Percentiles rank a stretch among this genome's conserved stretches.
These are phyloP conservation scores for Nigrospora osmanthi DNA, from an alignment of 2,329 filamentous ascomycete genomes.

Conservation along the genomic window DNA sequence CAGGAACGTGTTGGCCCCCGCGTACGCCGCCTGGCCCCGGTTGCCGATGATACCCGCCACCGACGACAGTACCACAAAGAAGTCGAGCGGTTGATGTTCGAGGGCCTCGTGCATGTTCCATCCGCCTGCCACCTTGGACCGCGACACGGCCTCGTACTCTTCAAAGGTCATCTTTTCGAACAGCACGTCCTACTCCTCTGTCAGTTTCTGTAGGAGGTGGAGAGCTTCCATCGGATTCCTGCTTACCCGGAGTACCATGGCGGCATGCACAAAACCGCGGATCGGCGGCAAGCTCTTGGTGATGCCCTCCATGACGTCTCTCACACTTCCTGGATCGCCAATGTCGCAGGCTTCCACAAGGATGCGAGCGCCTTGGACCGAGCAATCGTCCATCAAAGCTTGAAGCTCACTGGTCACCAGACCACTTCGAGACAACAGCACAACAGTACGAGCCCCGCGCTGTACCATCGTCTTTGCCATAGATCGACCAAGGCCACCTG, in stretches of 20 bases:
- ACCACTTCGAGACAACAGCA: slow-evolving; percentile 33
- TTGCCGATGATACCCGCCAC: slow-evolving; percentile 41
- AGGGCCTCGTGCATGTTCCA: slow-evolving; percentile 45
- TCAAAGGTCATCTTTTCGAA: slow-evolving; percentile 44
- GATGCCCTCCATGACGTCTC: slow-evolving; percentile 13
- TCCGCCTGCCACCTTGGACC: slow-evolving; percentile 42
- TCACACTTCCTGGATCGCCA: slow-evolving; percentile 11
- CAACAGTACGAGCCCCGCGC: slow-evolving; percentile 38
- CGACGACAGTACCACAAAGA: slow-evolving; percentile 43
- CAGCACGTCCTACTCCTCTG: slow-evolving; percentile 28
- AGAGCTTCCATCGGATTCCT: too few species aligned
- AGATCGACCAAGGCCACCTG: slow-evolving; percentile 42
- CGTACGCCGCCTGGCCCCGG: slow-evolving; percentile 43
- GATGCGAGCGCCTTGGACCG: slow-evolving; percentile 11
- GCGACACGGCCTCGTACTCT: slow-evolving; percentile 37
- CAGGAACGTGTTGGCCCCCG: slow-evolving; percentile 38
- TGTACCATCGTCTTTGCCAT: slow-evolving; percentile 40
- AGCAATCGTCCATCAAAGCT: slow-evolving; percentile 29
- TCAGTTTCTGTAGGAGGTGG: too few species aligned
- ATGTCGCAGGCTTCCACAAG: slow-evolving; percentile 18
- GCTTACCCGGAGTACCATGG: slow-evolving; percentile 27
- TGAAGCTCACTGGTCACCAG: slow-evolving; percentile 26
- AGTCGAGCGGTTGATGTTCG: slow-evolving; percentile 30
- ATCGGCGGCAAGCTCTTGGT: slow-evolving; percentile 15
- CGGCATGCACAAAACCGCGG: slow-evolving; percentile 21